Percentiles rank a stretch among this genome's conserved stretches.
Evolutionary conservation across 2,329 filamentous ascomycete species (phyloP).

Genomic region (Pseudogymnoascus sp.): DNA sequence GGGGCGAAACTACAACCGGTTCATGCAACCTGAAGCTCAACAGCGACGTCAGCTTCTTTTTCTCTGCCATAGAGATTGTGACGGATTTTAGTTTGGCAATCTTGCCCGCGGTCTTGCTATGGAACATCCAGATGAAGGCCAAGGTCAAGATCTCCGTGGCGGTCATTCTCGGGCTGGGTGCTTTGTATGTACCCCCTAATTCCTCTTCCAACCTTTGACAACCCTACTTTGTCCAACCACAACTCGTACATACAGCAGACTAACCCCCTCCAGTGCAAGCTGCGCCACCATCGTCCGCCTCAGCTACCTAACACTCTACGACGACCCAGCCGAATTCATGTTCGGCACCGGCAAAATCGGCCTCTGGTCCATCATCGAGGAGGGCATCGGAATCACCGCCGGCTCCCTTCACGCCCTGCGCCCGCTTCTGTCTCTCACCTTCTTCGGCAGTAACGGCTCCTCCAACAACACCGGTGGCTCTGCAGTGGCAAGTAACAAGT

Average conservation of each 20-base stretch:
- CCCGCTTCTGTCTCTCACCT: constrained; percentile 32
- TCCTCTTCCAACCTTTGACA: background rate
- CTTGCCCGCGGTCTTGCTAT: constrained; percentile 34
- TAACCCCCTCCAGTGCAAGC: constrained; percentile 25
- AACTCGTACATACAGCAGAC: background rate
- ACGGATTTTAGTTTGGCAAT: constrained; percentile 31
- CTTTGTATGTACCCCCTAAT: constrained; percentile 29
- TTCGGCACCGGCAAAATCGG: constrained; percentile 35
- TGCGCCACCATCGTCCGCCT: constrained; percentile 36
- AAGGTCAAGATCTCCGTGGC: constrained; percentile 39
- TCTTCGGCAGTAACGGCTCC: constrained; percentile 18
- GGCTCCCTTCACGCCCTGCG: constrained; percentile 40
- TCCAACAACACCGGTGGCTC: constrained; percentile 9
- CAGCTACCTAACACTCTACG: constrained; percentile 35
- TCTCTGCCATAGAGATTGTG: constrained; percentile 31
- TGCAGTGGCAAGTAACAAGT: constrained; percentile 10
- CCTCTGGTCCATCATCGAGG: constrained; percentile 42
- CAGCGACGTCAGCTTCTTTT: constrained; percentile 29
- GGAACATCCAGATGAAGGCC: constrained; percentile 36
- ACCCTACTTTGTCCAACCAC: background rate
- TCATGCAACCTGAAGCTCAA: constrained; percentile 26
- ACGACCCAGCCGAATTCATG: constrained; percentile 34
- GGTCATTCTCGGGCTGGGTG: constrained; percentile 37
- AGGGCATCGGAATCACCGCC: constrained; percentile 42
- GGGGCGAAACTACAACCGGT: constrained; percentile 25